Base-by-base conservation (phyloP, 2,329 filamentous ascomycete species). In the Aphanocladium album region DNA sequence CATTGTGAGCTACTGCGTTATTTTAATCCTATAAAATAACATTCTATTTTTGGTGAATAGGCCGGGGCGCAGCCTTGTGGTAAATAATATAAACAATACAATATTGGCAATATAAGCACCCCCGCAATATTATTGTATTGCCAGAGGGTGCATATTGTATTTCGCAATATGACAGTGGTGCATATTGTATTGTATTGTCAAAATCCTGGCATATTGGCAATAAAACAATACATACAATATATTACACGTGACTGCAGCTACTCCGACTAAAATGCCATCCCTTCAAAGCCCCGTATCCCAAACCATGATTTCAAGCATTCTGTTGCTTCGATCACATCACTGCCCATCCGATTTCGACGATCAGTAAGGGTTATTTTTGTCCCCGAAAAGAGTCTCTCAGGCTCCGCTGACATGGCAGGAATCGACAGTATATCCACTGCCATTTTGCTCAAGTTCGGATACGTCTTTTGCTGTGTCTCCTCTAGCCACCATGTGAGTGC, bases 381-480 rank as follows among this genome's bases (percentile, higher is more conserved):
- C 30, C 59, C 55, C 16, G 55, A 63, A 45, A 63, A 63, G 19
- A 63, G 54, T 25, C 55, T 47, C 53, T 61, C 62, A n/a, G 59
- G 59, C 62, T 62, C 55, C 1, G 55, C 59, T 39, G 59, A 61
- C 49, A 62, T 63, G 7, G 53, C 53, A 54, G 52, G 61, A 14
- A 39, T 52, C 3, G 50, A 52, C 17, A 56, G 46, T 8, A 57
- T 57, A n/a, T 61, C 60, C 17, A 62, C 25, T 27, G 60, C 60
- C 60, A 58, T 62, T 43, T 58, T 57, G 54, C 47, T 53, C 41
- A 58, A 39, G 19, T 39, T 53, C 3, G 60, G 60, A 30, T 62
- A 62, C 11, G 35, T 58, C 41, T 54, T 56, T 27, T 57, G 46
- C 53, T 61, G 46, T 19, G 41, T 37, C 43, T 47, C 58, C 21